Evolutionary conservation across 352 stramenopile genomes (phyloP).

Genomic region (Phytophthora sp.): DNA sequence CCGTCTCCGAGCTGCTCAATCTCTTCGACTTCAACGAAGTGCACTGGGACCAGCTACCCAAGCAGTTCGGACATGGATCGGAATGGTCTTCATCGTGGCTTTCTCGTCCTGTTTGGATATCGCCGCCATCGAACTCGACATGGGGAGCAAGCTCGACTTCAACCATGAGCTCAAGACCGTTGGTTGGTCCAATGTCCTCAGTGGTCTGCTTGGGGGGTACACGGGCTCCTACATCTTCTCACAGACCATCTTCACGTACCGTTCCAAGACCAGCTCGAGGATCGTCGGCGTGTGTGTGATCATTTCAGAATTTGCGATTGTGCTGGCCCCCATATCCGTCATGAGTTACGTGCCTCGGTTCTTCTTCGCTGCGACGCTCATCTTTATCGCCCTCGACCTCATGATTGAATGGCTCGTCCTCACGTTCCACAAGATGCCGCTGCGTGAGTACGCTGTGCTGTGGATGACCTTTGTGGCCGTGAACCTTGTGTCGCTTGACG

Average conservation of each 20-base stretch:
- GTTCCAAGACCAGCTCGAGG: conserved; percentile 85
- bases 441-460: conserved; percentile 91
- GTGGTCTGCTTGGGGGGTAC: conserved; percentile 94
- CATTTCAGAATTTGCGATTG: conserved; percentile 76
- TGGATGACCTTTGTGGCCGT: conserved; percentile 93
- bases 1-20: conserved; percentile 67
- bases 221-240: conserved; percentile 98
- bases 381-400: conserved; percentile 96
- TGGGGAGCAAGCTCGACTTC: conserved; percentile 92
- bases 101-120: conserved; percentile 96
- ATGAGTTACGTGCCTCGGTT: conserved; percentile 94
- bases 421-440: conserved; percentile 70
- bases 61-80: conserved; percentile 89
- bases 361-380: conserved; percentile 96
- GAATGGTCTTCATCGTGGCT: conserved; percentile 97
- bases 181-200: conserved; percentile 36
- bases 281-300: conserved; percentile 91
- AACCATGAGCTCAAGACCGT: conserved; percentile 91
- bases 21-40: conserved; percentile 91
- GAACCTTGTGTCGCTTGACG: conserved; percentile 92
- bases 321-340: conserved; percentile 91
- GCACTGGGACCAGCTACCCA: conserved; percentile 85
- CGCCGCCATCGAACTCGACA: conserved; percentile 96
- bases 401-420: conserved; percentile 95
- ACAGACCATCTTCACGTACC: conserved; percentile 97